A percentile compares a stretch with the other conserved stretches of the same genome.
Evolutionary conservation across 208 protist genomes (phyloP).

Genomic region (Trypanosoma theileri): DNA sequence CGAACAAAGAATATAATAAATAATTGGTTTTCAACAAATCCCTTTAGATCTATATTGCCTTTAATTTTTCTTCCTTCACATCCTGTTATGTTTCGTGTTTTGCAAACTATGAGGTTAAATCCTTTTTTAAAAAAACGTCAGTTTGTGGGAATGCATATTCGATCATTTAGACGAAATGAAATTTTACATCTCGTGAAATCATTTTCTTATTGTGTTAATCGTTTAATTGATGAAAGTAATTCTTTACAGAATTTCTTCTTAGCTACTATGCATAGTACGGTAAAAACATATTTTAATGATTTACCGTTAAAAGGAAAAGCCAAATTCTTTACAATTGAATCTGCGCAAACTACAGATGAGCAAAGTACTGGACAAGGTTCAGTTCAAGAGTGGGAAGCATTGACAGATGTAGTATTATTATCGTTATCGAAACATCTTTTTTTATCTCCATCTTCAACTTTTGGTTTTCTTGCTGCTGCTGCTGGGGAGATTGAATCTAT

Average conservation of each 20-base stretch:
- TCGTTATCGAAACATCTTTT: slow-evolving; percentile 24
- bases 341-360: slow-evolving; percentile 7
- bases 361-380: slow-evolving; percentile 22
- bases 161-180: slow-evolving; percentile 15
- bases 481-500: slow-evolving; percentile 24
- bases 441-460: slow-evolving; percentile 34
- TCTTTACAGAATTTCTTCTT: slow-evolving; percentile 13
- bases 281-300: slow-evolving; percentile 16
- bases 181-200: slow-evolving; percentile 2
- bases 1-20: slow-evolving; percentile 5
- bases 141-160: slow-evolving; percentile 24
- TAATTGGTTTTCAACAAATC: slow-evolving; percentile 11
- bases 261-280: slow-evolving; percentile 23
- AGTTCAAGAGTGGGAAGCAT: slow-evolving; percentile 24
- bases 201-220: slow-evolving; percentile 18
- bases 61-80: slow-evolving; percentile 17
- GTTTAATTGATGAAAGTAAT: neutral
- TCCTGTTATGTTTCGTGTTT: slow-evolving; percentile 21
- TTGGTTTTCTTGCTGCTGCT: slow-evolving; percentile 32
- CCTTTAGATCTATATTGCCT: slow-evolving; percentile 20
- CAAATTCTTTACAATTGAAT: neutral
- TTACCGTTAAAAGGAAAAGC: neutral
- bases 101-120: neutral
- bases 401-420: slow-evolving; percentile 32
- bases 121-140: slow-evolving; percentile 1